Conservation (phyloP, 2,329 filamentous ascomycete genomes). For the Claviceps arundinis region DNA sequence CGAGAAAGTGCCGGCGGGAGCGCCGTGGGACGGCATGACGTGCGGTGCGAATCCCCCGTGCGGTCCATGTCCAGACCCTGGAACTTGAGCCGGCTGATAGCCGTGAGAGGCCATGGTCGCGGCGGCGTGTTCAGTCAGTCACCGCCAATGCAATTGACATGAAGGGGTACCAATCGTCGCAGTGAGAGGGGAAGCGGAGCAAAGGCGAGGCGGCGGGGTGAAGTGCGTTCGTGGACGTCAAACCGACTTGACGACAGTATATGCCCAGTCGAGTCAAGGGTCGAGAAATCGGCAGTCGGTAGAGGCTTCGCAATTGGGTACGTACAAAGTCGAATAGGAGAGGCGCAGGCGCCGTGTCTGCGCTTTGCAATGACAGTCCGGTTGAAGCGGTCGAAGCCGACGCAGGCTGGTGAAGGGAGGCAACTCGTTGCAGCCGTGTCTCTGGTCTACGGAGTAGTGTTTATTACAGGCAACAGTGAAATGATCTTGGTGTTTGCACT, state of each 20-base stretch:
- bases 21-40: conserved; percentile 7
- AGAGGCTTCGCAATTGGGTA: background rate
- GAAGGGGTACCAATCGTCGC: background rate
- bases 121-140: background rate
- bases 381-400: background rate
- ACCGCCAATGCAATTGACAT: no score
- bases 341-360: background rate
- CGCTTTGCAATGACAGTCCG: background rate
- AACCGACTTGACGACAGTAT: background rate
- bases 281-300: background rate
- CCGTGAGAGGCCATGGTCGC: conserved; percentile 23
- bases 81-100: conserved; percentile 18
- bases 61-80: conserved; percentile 20
- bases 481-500: no score
- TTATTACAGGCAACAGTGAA: no score
- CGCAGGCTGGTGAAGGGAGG: background rate
- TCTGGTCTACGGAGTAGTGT: background rate
- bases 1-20: conserved; percentile 73
- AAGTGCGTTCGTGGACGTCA: background rate
- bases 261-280: background rate
- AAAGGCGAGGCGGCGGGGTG: background rate
- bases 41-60: conserved; percentile 31
- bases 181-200: background rate
- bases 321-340: background rate
- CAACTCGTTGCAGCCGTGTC: background rate